Evolutionary conservation across 257 asterid species (phyloP).

Genomic region (Buddleja alternifolia): DNA sequence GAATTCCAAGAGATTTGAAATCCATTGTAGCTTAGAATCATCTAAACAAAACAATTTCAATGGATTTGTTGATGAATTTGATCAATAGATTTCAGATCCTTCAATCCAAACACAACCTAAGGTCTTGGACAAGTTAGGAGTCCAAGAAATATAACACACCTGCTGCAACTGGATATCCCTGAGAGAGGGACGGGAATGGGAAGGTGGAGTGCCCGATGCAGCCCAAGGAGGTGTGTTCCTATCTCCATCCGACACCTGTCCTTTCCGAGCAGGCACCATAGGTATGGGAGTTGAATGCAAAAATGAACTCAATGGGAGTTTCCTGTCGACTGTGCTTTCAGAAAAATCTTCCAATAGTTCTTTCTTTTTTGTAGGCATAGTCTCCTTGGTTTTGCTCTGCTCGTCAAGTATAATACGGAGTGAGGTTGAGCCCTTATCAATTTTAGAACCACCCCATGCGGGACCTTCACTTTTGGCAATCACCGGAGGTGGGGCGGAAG

Average conservation of each 20-base stretch:
- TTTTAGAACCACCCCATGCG: constrained; percentile 96
- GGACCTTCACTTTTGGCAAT: constrained; percentile 75
- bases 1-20: no score
- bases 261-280: constrained; percentile 47
- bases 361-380: constrained; percentile 42
- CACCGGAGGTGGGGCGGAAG: constrained; percentile 49
- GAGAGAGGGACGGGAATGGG: constrained; percentile 82
- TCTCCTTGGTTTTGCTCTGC: constrained; percentile 69
- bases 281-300: constrained; percentile 69
- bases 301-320: constrained; percentile 61
- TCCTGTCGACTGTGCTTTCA: constrained; percentile 47
- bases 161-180: constrained; percentile 94
- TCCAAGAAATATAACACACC: constrained; percentile 43
- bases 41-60: no score
- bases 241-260: constrained; percentile 65
- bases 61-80: no score
- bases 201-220: constrained; percentile 83
- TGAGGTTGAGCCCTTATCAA: constrained; percentile 55
- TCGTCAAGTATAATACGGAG: constrained; percentile 89
- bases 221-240: constrained; percentile 92
- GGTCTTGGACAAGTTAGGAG: no score
- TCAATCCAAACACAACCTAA: no score
- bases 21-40: no score
- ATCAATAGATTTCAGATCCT: no score
- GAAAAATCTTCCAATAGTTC: constrained; percentile 48